Base-by-base conservation (phyloP, 148 eudicot species). In the Diospyros kaki region DNA sequence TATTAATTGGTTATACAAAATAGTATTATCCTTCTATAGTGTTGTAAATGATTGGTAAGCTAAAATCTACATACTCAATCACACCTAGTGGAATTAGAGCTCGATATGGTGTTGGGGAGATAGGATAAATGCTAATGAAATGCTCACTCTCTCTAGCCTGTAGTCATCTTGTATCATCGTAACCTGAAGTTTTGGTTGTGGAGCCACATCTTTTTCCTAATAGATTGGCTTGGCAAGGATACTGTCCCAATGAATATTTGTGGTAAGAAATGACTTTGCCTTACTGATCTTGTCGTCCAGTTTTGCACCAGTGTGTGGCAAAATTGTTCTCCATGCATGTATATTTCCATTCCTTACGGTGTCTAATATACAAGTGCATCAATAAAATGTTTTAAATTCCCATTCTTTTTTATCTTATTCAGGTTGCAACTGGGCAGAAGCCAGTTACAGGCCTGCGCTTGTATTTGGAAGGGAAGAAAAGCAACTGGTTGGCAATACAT, bases 401-500 rank as follows among this genome's bases (percentile, higher is more conserved):
- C 28, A 28, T 64, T 46, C 41, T 64, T 18, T 56, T 50, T 75
- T 68, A 53, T 51, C 2, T 3, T 62, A 75, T 74, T 78, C 79
- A 94, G 97, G 98, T 94, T 64, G 73, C 90, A 10, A 89, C 89
- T 63, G 63, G 66, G 77, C 78, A 82, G 76, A 92, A 92, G 80
- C 97, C 98, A 48, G 87, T 94, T 5, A 84, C 83, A 18, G 98
- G 98, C 70, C 82, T 94, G 66, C 91, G 98, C 75, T 76, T 92
- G 67, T 94, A 81, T 83, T 80, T 94, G 81, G 98, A 94, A 82
- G 98, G 98, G 55, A 94, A 86, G 84, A 87, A 84, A 76, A 84
- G 89, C 83, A 89, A 94, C 72, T 89, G 85, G 61, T 81, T 94
- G 64, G 98, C 96, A 28, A 80, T 94, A 71, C 98, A 94, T 45